Evolutionary conservation across 2,329 filamentous ascomycete genomes (phyloP), one percentile per base, ranked within the genome.

Genomic region (Penicillium nordicum): DNA sequence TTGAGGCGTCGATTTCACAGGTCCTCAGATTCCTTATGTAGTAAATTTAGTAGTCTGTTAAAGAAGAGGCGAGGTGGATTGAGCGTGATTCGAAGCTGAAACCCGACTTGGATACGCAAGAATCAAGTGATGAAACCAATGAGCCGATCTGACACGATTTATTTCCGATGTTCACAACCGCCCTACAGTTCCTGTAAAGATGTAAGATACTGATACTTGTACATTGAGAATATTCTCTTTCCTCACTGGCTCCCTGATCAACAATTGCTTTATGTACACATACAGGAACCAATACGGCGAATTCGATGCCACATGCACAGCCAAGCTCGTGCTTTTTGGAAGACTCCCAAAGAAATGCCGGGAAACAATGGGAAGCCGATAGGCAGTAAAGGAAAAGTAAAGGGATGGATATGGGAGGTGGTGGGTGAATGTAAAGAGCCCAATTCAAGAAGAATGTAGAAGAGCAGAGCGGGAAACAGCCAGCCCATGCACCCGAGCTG

Each of bases 191-290:
- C 7, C 42, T 12, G 14, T 8, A 27, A 30, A 38, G 27, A 25
- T 5, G 12, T 32, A 34, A 42, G 12, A 41, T 45, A 42, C 9
- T 29, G 32, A 54, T 59, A 53, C 14, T 49, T 49, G 29, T 63
- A 63, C 63, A 64, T 49, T 55, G 36, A 50, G 18, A 25, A 25
- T 45, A 53, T 42, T 30, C 14, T 37, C 57, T 45, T 36, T 53
- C 54, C 43, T 43, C 36, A 14, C 36, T 21, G 41, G 34, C 38
- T 56, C 42, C 46, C 44, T 50, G 46, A 57, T 47, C 55, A 40
- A 55, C 16, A 50, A 41, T 46, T 40, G 40, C 53, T 50, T 45
- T 58, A 63, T 60, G 52, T 63, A 63, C 57, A 61, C 50, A 51
- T 55, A 62, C 46, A 60, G 40, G 30, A 57, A 36, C 44, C 43